Base-by-base conservation (phyloP, 1,284 basidiomycete genomes). In the Microbotryum lychnidis-dioicae region DNA sequence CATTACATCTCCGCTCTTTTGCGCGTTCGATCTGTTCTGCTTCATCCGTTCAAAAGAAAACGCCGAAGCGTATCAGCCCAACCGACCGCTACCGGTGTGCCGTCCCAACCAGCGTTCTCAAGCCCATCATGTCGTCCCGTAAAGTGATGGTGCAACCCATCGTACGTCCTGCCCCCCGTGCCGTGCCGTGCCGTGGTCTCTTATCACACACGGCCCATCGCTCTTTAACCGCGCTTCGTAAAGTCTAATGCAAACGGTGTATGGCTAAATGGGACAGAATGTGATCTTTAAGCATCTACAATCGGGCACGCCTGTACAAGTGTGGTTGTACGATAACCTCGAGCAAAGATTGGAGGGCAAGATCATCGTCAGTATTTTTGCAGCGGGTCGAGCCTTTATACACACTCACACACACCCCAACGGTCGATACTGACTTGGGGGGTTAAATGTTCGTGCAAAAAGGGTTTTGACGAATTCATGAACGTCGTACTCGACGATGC, bases 261-360 rank as follows among this genome's bases (percentile, higher is more conserved):
- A 25, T 23, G n/a, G 6, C 0, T 23, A 23, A 23, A 9, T 31
- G 1, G 31, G 2, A 31, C 73, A 94, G 91, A 98, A 97, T 81
- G 90, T 97, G 70, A 97, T 98, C 77, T 98, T 98, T 83, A 92
- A 93, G 82, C 92, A 97, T 79, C 80, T 98, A 55, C 96, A 98
- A 77, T 75, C 76, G 58, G 77, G 77, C 21, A 53, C 83, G 59
- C 89, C 88, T 77, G 87, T 97, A 47, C 82, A 86, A 33, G 84
- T 99, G 72, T 99, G 96, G 96, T 79, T 99, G 63, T 98, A 93
- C 74, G 96, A 98, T 76, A 97, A 97, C 76, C 83, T 86, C 66
- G 92, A 97, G 73, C 93, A 96, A 86, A 83, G 94, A 64, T 87
- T 99, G 68, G 93, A 98, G 77, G 96, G 94, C 60, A 84, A 84